phyloP scores from a whole-genome alignment of 1,284 basidiomycete genomes.

The Meira miltonrushii region DNA sequence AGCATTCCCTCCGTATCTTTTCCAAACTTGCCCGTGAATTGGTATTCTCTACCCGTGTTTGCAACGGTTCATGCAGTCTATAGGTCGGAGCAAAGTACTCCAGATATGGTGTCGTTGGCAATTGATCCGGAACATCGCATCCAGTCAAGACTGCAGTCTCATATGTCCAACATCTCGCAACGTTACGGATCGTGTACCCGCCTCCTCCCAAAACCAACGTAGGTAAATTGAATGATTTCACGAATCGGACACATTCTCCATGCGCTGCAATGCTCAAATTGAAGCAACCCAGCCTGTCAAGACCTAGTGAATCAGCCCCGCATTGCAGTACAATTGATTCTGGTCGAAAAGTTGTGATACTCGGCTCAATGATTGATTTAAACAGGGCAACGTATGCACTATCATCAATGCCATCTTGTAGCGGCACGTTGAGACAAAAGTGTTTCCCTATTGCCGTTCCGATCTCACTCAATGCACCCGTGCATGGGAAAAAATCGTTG shows the following conservation, averaged over 20 bases:
- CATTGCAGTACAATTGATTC: conserved; percentile 91
- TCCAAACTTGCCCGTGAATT: conserved; percentile 71
- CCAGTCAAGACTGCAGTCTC: conserved; percentile 79
- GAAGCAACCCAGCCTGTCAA: conserved; percentile 91
- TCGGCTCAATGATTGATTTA: conserved; percentile 91
- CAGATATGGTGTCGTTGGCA: conserved; percentile 85
- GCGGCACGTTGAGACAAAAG: conserved; percentile 89
- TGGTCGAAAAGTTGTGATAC: conserved; percentile 82
- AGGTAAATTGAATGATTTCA: conserved; percentile 83
- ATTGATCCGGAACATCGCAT: conserved; percentile 72
- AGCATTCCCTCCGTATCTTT: conserved; percentile 74
- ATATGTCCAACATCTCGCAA: conserved; percentile 97
- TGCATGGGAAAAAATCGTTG: conserved; percentile 77
- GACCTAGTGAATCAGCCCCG: conserved; percentile 91
- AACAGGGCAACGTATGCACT: conserved; percentile 92
- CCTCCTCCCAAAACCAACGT: conserved; percentile 88
- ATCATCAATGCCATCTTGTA: conserved; percentile 95
- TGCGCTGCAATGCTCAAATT: conserved; percentile 98
- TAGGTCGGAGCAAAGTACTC: conserved; percentile 88
- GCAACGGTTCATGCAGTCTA: conserved; percentile 86
- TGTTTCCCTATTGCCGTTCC: conserved; percentile 67
- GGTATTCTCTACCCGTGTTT: conserved; percentile 84
- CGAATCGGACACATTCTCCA: conserved; percentile 94
- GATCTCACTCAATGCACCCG: conserved; percentile 48
- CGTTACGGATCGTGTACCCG: conserved; percentile 85